Evolutionary conservation across 441 rosid genomes (phyloP).

Genomic region (Euphorbia celastroides): DNA sequence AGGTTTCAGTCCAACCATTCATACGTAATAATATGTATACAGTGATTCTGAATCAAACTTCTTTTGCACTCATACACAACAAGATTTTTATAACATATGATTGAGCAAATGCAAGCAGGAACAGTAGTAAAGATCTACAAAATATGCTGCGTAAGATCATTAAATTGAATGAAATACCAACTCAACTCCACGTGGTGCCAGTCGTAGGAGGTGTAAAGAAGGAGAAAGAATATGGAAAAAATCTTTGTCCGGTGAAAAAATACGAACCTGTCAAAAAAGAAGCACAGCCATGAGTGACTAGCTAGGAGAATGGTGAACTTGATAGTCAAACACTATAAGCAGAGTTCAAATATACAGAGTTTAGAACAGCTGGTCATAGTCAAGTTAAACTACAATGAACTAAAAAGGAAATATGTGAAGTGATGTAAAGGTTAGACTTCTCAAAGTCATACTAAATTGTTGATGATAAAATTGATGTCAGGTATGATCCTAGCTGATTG

Average conservation of each 20-base stretch:
- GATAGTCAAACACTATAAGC: neutral
- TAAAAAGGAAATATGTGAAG: neutral
- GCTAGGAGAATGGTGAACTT: neutral
- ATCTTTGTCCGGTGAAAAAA: constrained; percentile 98
- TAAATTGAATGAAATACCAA: constrained; percentile 34
- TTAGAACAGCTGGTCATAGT: neutral
- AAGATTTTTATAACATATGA: neutral
- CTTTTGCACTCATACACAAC: neutral
- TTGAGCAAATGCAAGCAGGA: neutral
- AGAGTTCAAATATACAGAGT: neutral
- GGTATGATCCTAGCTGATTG: no score
- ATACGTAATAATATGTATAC: neutral
- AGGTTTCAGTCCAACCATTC: neutral
- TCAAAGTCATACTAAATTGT: no score
- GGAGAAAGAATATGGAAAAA: constrained; percentile 97
- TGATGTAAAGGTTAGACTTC: neutral
- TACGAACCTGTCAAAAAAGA: constrained; percentile 62
- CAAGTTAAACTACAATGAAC: constrained; percentile 3
- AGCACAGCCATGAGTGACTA: constrained; percentile 18
- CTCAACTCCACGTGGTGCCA: constrained; percentile 88
- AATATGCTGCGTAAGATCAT: constrained; percentile 7
- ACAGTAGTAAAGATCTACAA: neutral
- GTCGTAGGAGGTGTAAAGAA: constrained; percentile 83
- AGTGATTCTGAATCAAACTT: neutral
- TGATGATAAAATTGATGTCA: no score